These are phyloP conservation scores for Hyaloperonospora brassicae DNA, from an alignment of 352 stramenopile species.

Conservation along the genomic window DNA sequence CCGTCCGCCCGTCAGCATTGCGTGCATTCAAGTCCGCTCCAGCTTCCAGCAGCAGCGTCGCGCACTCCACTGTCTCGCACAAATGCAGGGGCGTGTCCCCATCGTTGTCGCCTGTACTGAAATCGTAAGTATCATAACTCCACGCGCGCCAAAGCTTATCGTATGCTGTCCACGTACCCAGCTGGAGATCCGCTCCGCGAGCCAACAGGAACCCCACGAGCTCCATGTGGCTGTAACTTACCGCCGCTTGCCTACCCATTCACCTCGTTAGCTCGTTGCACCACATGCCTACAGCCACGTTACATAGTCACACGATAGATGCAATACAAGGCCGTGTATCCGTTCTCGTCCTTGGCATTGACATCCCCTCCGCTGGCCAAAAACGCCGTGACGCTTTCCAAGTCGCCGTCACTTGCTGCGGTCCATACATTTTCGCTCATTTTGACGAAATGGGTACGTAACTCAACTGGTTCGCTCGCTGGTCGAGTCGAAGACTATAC, in stretches of 20 bases:
- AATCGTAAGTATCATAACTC: neutral
- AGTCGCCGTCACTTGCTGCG: constrained; percentile 48
- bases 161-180: constrained; percentile 22
- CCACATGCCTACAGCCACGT: no score
- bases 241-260: constrained; percentile 41
- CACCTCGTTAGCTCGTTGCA: neutral
- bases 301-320: no score
- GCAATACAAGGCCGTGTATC: constrained; percentile 53
- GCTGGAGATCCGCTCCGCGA: constrained; percentile 31
- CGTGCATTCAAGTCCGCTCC: constrained; percentile 56
- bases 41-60: constrained; percentile 46
- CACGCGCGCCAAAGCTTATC: neutral
- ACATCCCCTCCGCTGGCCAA: constrained; percentile 35
- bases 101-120: constrained; percentile 41
- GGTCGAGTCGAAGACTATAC: no score
- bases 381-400: constrained; percentile 44
- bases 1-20: constrained; percentile 51
- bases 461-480: no score
- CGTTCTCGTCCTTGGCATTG: constrained; percentile 56
- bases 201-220: constrained; percentile 42
- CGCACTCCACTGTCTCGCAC: constrained; percentile 52
- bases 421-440: constrained; percentile 51
- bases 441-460: neutral
- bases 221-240: constrained; percentile 65
- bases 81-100: constrained; percentile 58